Percentiles rank a stretch among this genome's conserved stretches.
Evolutionary conservation across 148 eudicot genomes (phyloP).

Genomic region (Euryodendron excelsum): DNA sequence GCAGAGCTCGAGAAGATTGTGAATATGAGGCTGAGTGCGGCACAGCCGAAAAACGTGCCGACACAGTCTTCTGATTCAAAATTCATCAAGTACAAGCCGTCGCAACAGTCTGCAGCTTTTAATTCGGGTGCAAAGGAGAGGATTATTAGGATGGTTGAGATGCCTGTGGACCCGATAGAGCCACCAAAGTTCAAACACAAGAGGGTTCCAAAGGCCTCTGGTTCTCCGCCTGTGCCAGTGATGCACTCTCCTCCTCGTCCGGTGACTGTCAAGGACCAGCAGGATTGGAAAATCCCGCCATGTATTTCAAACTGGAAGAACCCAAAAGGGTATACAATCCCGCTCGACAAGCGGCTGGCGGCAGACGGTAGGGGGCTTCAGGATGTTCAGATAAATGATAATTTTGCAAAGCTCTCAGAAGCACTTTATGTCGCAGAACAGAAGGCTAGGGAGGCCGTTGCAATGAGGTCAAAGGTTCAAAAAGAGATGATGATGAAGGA

Average conservation of each 20-base stretch:
- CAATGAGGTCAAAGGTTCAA: conserved; percentile 70
- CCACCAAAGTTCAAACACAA: conserved; percentile 92
- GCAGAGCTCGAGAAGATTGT: conserved; percentile 80
- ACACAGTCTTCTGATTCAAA: conserved; percentile 65
- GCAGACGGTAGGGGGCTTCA: conserved; percentile 93
- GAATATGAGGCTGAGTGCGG: conserved; percentile 73
- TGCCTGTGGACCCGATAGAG: conserved; percentile 86
- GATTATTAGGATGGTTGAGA: conserved; percentile 81
- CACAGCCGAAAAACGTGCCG: conserved; percentile 79
- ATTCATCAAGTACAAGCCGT: conserved; percentile 80
- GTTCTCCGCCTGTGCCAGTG: conserved; percentile 88
- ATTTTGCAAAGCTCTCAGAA: conserved; percentile 78
- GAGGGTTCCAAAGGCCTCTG: conserved; percentile 82
- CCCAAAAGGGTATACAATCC: conserved; percentile 87
- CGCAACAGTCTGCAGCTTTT: conserved; percentile 59
- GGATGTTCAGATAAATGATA: conserved; percentile 74
- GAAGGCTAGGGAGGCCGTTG: conserved; percentile 85
- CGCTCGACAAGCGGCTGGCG: conserved; percentile 80
- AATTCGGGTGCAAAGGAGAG: conserved; percentile 92
- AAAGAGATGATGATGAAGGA: conserved; percentile 71
- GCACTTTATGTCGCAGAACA: conserved; percentile 75
- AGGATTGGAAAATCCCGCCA: conserved; percentile 91
- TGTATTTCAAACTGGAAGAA: conserved; percentile 95
- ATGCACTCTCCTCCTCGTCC: conserved; percentile 94
- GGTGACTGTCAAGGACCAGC: conserved; percentile 87